phyloP scores from a whole-genome alignment of 805 yeast species.

The Wickerhamiella bombiphila region DNA sequence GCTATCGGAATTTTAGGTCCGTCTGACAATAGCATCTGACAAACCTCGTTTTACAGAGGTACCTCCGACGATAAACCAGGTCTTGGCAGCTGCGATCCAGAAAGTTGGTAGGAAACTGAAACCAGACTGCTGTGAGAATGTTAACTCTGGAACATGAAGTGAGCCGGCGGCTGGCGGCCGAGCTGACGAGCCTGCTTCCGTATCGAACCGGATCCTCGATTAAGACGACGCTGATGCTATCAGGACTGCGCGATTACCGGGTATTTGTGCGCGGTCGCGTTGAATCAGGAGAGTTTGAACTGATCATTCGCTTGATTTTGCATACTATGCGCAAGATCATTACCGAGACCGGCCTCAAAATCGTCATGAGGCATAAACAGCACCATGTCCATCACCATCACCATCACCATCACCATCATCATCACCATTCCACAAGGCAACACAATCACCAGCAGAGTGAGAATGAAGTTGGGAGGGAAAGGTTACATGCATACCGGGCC shows the following conservation, averaged over 20 bases:
- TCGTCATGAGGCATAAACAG: not conserved
- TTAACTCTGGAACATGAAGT: slow-evolving; percentile 2
- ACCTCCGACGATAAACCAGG: too few relatives aligned
- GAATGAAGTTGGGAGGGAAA: not conserved
- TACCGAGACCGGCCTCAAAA: not conserved
- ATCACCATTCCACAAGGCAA: not conserved
- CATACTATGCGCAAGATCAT: not conserved
- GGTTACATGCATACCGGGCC: not conserved
- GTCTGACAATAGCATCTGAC: too few relatives aligned
- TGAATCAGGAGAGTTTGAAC: slow-evolving; percentile 1
- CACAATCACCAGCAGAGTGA: not conserved
- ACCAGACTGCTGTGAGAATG: too few relatives aligned
- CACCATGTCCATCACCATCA: slow-evolving; percentile 1
- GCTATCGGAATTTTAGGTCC: too few relatives aligned
- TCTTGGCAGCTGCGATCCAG: too few relatives aligned
- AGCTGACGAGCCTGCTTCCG: not conserved
- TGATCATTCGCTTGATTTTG: not conserved
- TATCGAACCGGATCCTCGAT: not conserved
- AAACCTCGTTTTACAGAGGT: too few relatives aligned
- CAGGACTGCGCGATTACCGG: slow-evolving; percentile 1
- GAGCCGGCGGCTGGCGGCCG: slow-evolving; percentile 1
- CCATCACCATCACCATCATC: not conserved
- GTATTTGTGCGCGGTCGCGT: slow-evolving; percentile 1
- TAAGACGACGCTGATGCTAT: not conserved
- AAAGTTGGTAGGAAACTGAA: too few relatives aligned